These are phyloP conservation scores for Aspergillus jensenii DNA, from an alignment of 2,329 filamentous ascomycete genomes.

Conservation along the genomic window DNA sequence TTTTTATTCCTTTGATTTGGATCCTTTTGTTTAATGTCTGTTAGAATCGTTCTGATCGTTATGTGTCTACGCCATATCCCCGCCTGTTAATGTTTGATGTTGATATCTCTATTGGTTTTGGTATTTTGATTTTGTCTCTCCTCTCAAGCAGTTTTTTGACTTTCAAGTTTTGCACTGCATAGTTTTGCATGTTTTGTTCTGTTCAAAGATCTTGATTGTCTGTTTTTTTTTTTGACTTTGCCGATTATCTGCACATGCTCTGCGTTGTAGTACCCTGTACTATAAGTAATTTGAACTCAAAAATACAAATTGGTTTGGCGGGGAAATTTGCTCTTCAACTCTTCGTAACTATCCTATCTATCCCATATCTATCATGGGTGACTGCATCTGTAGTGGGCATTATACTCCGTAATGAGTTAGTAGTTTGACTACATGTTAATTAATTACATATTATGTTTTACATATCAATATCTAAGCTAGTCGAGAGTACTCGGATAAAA, in stretches of 20 bases:
- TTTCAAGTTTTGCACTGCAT: not conserved
- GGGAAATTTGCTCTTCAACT: conserved; percentile 18
- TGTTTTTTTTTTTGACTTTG: conserved; percentile 7
- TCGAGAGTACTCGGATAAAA: not conserved
- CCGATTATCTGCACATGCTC: conserved; percentile 27
- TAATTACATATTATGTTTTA: not conserved
- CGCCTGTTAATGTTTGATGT: conserved; percentile 16
- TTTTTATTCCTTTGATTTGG: conserved; percentile 10
- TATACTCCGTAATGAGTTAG: no score
- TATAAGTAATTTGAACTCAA: conserved; percentile 38
- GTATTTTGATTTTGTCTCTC: conserved; percentile 16
- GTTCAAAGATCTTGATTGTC: conserved; percentile 3
- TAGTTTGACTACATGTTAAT: not conserved
- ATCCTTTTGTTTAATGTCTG: conserved; percentile 20
- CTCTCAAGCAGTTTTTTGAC: conserved; percentile 15
- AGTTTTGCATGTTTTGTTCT: conserved; percentile 12
- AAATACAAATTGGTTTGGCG: conserved; percentile 31
- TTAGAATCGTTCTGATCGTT: conserved; percentile 31
- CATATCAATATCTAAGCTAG: not conserved
- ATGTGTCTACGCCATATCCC: conserved; percentile 27
- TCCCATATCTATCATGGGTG: not conserved
- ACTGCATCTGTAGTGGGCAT: not conserved
- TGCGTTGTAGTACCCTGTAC: conserved; percentile 37
- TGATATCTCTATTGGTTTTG: conserved; percentile 8
- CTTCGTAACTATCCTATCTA: not conserved